Conservation (phyloP, 768 basidiomycete genomes). For the Leccinum subtestaceum region DNA sequence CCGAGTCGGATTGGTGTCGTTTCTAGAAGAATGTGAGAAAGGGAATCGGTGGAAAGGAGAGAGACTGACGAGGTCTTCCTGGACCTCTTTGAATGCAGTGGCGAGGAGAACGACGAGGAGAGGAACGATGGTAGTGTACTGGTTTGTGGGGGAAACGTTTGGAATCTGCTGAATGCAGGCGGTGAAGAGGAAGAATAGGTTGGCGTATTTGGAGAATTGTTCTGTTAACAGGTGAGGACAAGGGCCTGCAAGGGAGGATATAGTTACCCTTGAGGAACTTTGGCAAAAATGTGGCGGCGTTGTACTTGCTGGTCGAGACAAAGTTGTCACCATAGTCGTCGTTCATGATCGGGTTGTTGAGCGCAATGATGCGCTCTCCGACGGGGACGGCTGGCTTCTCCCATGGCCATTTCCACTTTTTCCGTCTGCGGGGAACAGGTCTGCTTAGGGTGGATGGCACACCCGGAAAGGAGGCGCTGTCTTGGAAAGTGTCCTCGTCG, state of each 20-base stretch:
- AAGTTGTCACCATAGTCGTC: conserved; percentile 74
- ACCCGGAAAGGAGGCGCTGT: conserved; percentile 41
- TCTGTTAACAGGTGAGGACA: conserved; percentile 46
- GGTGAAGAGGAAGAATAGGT: conserved; percentile 97
- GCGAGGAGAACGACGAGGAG: conserved; percentile 85
- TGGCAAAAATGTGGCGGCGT: conserved; percentile 78
- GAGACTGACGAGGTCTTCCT: conserved; percentile 74
- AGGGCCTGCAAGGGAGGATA: background rate
- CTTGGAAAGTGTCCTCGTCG: conserved; percentile 58
- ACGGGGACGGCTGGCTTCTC: conserved; percentile 57
- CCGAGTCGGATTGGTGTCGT: conserved; percentile 93
- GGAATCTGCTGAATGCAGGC: conserved; percentile 98
- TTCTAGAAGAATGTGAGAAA: conserved; percentile 51
- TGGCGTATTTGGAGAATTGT: conserved; percentile 98
- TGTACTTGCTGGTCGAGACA: conserved; percentile 95
- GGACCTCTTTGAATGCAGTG: conserved; percentile 91
- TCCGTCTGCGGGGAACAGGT: conserved; percentile 21
- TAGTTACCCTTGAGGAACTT: conserved; percentile 88
- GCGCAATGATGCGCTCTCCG: conserved; percentile 77
- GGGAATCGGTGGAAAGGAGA: no score
- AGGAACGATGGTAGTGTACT: conserved; percentile 92
- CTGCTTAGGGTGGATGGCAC: conserved; percentile 16
- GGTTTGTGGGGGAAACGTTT: conserved; percentile 93
- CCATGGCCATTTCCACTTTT: conserved; percentile 82
- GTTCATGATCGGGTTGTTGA: conserved; percentile 74